Evolutionary conservation across 345 rosid species (phyloP).

Genomic region (Eutrema yunnanense): DNA sequence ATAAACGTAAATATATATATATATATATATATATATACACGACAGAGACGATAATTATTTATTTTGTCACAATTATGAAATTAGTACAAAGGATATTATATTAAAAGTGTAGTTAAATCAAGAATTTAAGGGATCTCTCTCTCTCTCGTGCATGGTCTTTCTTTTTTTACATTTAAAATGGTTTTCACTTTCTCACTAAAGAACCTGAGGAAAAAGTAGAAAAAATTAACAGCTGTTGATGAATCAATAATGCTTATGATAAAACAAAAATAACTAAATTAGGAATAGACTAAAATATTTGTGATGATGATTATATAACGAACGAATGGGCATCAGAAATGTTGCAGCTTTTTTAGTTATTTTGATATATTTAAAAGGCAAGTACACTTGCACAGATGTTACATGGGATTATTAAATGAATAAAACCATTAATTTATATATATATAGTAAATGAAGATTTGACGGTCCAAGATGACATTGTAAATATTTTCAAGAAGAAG

Average conservation of each 20-base stretch:
- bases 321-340: conserved; percentile 16
- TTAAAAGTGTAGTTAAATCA: neutral
- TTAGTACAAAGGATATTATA: neutral
- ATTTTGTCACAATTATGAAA: neutral
- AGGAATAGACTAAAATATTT: conserved; percentile 13
- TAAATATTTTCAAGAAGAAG: conserved; percentile 20
- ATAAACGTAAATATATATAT: conserved; percentile 9
- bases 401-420: conserved; percentile 19
- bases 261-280: conserved; percentile 12
- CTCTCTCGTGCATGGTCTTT: neutral
- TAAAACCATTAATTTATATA: neutral
- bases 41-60: neutral
- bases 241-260: conserved; percentile 1
- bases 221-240: conserved; percentile 10
- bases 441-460: conserved; percentile 22
- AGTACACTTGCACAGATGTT: conserved; percentile 19
- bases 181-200: neutral
- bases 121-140: neutral
- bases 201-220: neutral
- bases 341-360: conserved; percentile 27
- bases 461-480: conserved; percentile 27
- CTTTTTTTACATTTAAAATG: neutral
- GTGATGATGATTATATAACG: conserved; percentile 14
- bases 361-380: conserved; percentile 2
- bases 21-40: conserved; percentile 1